Percentiles rank a stretch among this genome's conserved stretches.
Evolutionary conservation across 768 basidiomycete species (phyloP).

Genomic region (Tylopilus balloui): DNA sequence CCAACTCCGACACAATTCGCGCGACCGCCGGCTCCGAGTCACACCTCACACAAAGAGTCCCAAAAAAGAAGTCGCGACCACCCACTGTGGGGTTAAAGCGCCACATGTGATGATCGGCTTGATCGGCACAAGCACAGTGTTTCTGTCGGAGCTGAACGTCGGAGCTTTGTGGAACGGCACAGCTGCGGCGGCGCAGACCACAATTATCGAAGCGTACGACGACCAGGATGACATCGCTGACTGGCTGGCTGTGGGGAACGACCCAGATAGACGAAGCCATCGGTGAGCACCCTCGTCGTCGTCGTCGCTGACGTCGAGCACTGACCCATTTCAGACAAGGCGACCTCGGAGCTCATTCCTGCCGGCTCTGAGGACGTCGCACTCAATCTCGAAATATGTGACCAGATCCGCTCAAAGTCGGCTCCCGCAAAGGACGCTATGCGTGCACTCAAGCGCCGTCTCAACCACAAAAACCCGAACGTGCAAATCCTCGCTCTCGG

Average conservation of each 20-base stretch:
- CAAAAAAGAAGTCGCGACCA: not conserved
- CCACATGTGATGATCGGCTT: not conserved
- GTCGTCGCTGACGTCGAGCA: constrained; percentile 3
- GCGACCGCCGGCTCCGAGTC: constrained; percentile 16
- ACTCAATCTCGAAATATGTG: constrained; percentile 91
- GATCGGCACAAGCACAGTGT: constrained; percentile 1
- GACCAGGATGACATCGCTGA: constrained; percentile 51
- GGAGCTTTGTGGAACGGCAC: constrained; percentile 12
- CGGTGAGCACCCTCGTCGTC: constrained; percentile 44
- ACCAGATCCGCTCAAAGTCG: constrained; percentile 91
- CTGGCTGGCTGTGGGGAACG: constrained; percentile 74
- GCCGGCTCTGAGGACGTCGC: constrained; percentile 86
- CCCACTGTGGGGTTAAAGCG: not conserved
- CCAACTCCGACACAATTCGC: constrained; percentile 33
- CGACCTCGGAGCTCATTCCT: constrained; percentile 87
- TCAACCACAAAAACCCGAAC: constrained; percentile 94
- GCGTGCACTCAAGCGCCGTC: constrained; percentile 79
- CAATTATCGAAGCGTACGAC: constrained; percentile 8
- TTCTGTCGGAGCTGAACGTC: constrained; percentile 23
- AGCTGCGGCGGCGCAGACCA: constrained; percentile 16
- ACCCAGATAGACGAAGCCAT: constrained; percentile 80
- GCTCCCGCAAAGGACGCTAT: constrained; percentile 82
- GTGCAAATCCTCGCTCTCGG: constrained; percentile 84
- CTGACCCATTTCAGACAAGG: constrained; percentile 65
- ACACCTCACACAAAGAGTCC: constrained; percentile 7